Percentiles rank a stretch among this genome's conserved stretches.
Conservation (phyloP, 2,329 filamentous ascomycete genomes). For the Aspergillus quadricinctus region DNA sequence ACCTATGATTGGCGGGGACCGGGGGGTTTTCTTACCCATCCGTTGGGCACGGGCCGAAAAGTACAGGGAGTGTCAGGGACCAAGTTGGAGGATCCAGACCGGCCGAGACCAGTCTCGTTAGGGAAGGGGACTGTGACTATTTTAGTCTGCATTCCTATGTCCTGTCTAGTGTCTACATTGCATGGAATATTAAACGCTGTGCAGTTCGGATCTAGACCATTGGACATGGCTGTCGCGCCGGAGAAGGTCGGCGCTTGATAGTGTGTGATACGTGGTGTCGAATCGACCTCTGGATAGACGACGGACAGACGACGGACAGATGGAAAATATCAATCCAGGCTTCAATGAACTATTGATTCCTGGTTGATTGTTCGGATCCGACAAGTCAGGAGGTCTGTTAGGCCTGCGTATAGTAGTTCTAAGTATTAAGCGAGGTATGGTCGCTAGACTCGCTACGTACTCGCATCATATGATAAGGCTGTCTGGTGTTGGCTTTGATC, state of each 20-base stretch:
- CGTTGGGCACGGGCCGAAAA: background rate
- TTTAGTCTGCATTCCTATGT: background rate
- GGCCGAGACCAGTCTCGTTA: constrained; percentile 3
- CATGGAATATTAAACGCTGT: background rate
- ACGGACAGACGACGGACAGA: background rate
- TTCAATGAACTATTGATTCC: background rate
- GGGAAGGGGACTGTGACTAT: background rate
- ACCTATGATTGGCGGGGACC: background rate
- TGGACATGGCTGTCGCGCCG: background rate
- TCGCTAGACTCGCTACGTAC: too few species aligned
- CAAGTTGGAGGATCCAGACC: constrained; percentile 5
- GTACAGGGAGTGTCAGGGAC: too few species aligned
- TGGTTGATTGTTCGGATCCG: background rate
- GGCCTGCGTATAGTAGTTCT: background rate
- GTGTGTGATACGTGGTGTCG: background rate
- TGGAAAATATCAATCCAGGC: too few species aligned
- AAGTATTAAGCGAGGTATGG: too few species aligned
- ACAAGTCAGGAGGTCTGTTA: background rate
- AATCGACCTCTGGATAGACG: background rate
- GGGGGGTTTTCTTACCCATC: background rate
- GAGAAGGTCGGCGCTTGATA: background rate
- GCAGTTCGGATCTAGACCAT: background rate
- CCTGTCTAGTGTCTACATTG: too few species aligned
- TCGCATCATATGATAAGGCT: too few species aligned
- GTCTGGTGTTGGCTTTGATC: too few species aligned